These are phyloP conservation scores for Parmelia sp. DNA, from an alignment of 495 filamentous ascomycete genomes.

Conservation along the genomic window DNA sequence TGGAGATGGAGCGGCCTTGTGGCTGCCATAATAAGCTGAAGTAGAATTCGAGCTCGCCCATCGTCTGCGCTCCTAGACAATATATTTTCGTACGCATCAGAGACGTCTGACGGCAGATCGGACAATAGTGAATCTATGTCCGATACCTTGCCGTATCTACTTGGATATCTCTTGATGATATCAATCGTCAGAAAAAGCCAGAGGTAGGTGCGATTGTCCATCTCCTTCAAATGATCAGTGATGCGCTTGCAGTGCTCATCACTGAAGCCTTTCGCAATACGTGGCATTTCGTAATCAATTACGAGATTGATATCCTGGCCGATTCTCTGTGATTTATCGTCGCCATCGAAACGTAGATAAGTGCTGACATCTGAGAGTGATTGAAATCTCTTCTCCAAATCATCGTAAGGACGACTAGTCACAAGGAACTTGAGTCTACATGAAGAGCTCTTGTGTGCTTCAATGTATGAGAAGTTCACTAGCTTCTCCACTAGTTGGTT, in stretches of 20 bases:
- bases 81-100: slow-evolving; percentile 34
- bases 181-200: slow-evolving; percentile 40
- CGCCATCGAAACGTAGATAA: slow-evolving; percentile 31
- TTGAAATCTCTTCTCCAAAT: slow-evolving; percentile 30
- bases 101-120: slow-evolving; percentile 29
- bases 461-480: slow-evolving; percentile 22
- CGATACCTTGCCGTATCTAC: slow-evolving; percentile 18
- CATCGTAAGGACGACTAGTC: slow-evolving; percentile 41
- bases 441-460: background rate
- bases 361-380: slow-evolving; percentile 26
- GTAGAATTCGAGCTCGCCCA: slow-evolving; percentile 25
- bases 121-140: slow-evolving; percentile 27
- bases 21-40: slow-evolving; percentile 37
- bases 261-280: slow-evolving; percentile 21
- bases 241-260: slow-evolving; percentile 18
- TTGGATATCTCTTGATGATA: slow-evolving; percentile 27
- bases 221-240: slow-evolving; percentile 29
- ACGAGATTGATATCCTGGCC: slow-evolving; percentile 36
- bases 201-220: slow-evolving; percentile 43
- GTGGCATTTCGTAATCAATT: slow-evolving; percentile 32
- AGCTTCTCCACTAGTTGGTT: slow-evolving; percentile 26
- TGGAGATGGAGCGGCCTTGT: slow-evolving; percentile 32
- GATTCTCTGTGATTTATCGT: slow-evolving; percentile 31
- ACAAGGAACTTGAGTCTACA: slow-evolving; percentile 37
- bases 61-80: slow-evolving; percentile 26